Percentiles rank a stretch among this genome's conserved stretches.
phyloP scores from a whole-genome alignment of 805 yeast species.

The Huiozyma sinensis region DNA sequence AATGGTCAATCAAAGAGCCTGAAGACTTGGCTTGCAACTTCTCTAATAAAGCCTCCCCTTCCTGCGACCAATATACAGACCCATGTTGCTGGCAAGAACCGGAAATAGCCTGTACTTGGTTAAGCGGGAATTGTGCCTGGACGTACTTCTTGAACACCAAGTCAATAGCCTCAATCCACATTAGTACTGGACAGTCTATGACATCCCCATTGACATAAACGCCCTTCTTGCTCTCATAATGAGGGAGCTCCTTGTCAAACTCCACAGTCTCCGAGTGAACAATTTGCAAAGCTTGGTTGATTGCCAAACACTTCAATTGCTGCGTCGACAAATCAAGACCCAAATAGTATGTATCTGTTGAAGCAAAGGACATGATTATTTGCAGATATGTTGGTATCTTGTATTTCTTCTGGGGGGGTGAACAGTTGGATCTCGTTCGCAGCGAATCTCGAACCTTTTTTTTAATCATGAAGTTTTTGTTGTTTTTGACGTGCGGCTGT shows the following conservation, averaged over 20 bases:
- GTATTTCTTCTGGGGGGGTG: too few relatives aligned
- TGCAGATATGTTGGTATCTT: not conserved
- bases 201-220: slow-evolving; percentile 47
- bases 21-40: slow-evolving; percentile 24
- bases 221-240: slow-evolving; percentile 63
- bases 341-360: slow-evolving; percentile 27
- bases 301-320: slow-evolving; percentile 67
- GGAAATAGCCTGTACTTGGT: slow-evolving; percentile 50
- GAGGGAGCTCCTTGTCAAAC: slow-evolving; percentile 54
- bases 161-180: slow-evolving; percentile 85
- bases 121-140: slow-evolving; percentile 48
- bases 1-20: slow-evolving; percentile 35
- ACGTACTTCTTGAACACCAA: slow-evolving; percentile 40
- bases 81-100: slow-evolving; percentile 95
- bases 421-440: too few relatives aligned
- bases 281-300: slow-evolving; percentile 42
- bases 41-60: slow-evolving; percentile 34
- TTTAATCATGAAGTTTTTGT: too few relatives aligned
- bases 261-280: slow-evolving; percentile 53
- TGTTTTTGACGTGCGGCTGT: too few relatives aligned
- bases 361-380: not conserved
- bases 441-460: too few relatives aligned
- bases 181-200: slow-evolving; percentile 69
- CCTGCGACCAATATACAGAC: slow-evolving; percentile 64
- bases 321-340: slow-evolving; percentile 90